Base-by-base conservation (phyloP, 2,329 filamentous ascomycete species). In the Xylariomycetidae sp. region DNA sequence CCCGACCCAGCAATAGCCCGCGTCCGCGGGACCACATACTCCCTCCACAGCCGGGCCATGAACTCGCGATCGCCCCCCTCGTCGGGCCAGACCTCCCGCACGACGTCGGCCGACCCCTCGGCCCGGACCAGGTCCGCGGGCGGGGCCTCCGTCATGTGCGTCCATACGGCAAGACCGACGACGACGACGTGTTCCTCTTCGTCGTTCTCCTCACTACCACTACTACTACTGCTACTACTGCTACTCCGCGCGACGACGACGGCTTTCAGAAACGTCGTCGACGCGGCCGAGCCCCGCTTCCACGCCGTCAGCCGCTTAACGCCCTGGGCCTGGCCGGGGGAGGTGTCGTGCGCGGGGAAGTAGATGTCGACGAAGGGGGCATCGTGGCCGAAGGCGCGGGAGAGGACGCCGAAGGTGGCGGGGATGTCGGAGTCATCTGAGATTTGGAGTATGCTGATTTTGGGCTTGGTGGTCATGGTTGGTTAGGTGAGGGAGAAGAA, bases 121-220 rank as follows among this genome's bases (percentile, higher is more conserved):
- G 14, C 39, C 17, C 47, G 30, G 9, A 34, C 42, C 5, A 51
- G 37, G 16, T 48, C 37, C 6, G 42, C 26, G 9, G 44, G 36
- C 12, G 49, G 46, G 1, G 40, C 26, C 2, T 46, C 39, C 19
- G 40, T 45, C 48, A 52, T 52, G 15, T 33, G 19, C 4, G 49
- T 52, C 49, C 49, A 52, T n/a, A 50, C 20, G 8, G 41, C 46
- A 3, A 52, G 4, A 5, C 49, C 48, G 13, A 49, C 19, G 12
- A 48, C 37, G n/a, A n/a, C n/a, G n/a, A n/a, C n/a, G n/a, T n/a
- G n/a, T n/a, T n/a, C n/a, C n/a, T n/a, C n/a, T n/a, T n/a, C n/a
- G n/a, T n/a, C n/a, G 5, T 13, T 30, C 18, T 45, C 41, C 6
- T 34, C 20, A 8, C 8, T 17, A 9, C 14, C 32, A 1, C 16